These are phyloP conservation scores for Ricinus communis DNA, from an alignment of 345 rosid genomes.

Conservation along the genomic window DNA sequence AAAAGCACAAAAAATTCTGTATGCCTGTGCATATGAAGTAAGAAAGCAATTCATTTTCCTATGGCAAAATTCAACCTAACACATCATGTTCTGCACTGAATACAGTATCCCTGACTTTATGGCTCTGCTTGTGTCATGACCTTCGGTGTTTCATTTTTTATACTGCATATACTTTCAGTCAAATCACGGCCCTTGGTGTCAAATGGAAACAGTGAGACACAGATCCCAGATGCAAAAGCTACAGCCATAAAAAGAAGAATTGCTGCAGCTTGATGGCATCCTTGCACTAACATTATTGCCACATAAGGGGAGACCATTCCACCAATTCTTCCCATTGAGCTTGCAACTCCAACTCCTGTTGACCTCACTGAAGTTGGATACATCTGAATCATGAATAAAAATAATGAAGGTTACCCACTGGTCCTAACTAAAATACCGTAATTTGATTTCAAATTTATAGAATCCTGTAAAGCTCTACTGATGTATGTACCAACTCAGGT, in stretches of 20 bases:
- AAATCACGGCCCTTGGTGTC: conserved; percentile 82
- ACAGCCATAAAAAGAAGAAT: conserved; percentile 61
- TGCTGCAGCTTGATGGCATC: conserved; percentile 74
- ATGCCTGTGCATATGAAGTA: not conserved
- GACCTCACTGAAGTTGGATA: conserved; percentile 91
- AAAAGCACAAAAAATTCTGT: not conserved
- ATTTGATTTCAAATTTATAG: no score
- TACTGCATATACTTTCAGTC: conserved; percentile 42
- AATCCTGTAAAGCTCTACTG: no score
- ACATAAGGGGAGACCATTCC: conserved; percentile 89
- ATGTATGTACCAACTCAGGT: no score
- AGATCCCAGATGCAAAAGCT: conserved; percentile 57
- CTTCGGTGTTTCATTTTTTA: conserved; percentile 14
- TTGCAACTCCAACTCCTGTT: conserved; percentile 84
- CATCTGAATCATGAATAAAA: conserved; percentile 38
- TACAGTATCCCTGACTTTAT: not conserved
- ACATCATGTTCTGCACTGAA: no score
- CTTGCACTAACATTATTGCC: conserved; percentile 77
- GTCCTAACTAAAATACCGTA: not conserved
- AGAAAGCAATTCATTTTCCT: no score
- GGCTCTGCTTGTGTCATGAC: not conserved
- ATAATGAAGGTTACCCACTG: not conserved
- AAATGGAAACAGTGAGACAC: conserved; percentile 66
- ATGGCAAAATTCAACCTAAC: no score
- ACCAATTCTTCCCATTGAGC: conserved; percentile 88